Conservation (phyloP, 2,329 filamentous ascomycete genomes). For the Talaromyces sp. region DNA sequence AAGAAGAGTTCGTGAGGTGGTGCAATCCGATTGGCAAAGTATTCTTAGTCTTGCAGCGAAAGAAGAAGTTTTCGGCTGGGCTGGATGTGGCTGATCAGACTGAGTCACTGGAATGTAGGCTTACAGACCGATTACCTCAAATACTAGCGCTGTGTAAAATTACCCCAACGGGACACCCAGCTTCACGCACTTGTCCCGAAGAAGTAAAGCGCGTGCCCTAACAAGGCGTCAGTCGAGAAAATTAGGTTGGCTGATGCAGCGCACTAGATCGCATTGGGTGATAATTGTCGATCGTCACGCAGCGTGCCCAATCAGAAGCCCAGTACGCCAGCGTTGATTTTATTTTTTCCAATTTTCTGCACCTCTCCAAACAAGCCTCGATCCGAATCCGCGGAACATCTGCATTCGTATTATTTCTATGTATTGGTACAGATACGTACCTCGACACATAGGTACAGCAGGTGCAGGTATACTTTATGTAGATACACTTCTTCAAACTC, state of each 20-base stretch:
- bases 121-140: not conserved
- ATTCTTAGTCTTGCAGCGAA: not conserved
- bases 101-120: not conserved
- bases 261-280: conserved; percentile 1
- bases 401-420: not conserved
- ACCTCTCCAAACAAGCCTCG: not conserved
- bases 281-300: conserved; percentile 15
- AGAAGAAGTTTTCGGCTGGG: conserved; percentile 3
- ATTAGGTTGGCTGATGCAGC: not conserved
- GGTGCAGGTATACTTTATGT: too few species aligned
- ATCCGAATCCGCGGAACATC: conserved; percentile 1
- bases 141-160: conserved; percentile 4
- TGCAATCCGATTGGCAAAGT: not conserved
- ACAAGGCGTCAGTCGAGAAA: not conserved
- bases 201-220: not conserved
- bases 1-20: not conserved
- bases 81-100: conserved; percentile 1
- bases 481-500: not conserved
- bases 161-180: not conserved
- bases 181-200: not conserved
- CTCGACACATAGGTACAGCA: not conserved
- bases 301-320: not conserved
- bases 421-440: not conserved
- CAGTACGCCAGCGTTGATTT: not conserved
- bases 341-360: not conserved